Conservation (phyloP, 768 basidiomycete genomes). For the Lentinula aciculospora region DNA sequence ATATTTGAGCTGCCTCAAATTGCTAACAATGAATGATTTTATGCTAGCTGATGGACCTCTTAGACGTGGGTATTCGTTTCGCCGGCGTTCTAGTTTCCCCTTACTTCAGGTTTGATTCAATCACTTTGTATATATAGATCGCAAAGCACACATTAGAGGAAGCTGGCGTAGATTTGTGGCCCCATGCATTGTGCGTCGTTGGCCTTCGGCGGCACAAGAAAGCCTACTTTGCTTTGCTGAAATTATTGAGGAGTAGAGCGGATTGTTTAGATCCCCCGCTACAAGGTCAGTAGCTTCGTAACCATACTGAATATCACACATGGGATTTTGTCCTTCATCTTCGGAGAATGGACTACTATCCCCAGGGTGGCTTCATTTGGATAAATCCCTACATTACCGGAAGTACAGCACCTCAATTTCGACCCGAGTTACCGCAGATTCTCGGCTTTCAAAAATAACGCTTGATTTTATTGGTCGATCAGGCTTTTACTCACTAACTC, state of each 20-base stretch:
- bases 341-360: no score
- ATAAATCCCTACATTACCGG: not conserved
- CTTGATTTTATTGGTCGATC: not conserved
- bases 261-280: not conserved
- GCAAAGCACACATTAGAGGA: not conserved
- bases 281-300: not conserved
- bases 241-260: not conserved
- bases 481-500: not conserved
- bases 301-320: not conserved
- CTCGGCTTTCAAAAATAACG: not conserved
- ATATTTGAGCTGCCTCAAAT: not conserved
- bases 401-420: not conserved
- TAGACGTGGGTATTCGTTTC: not conserved
- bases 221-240: constrained; percentile 4
- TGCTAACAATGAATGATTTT: not conserved
- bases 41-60: not conserved
- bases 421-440: not conserved
- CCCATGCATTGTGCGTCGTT: not conserved
- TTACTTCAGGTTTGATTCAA: not conserved
- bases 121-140: not conserved
- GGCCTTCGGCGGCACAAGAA: constrained; percentile 2
- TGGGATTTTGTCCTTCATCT: not conserved
- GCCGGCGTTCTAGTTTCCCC: not conserved
- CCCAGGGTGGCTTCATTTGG: no score
- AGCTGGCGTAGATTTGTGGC: not conserved